A percentile compares a stretch with the other conserved stretches of the same genome.
These are phyloP conservation scores for Chimonanthus praecox DNA, from an alignment of 164 flowering plant species.

Conservation along the genomic window DNA sequence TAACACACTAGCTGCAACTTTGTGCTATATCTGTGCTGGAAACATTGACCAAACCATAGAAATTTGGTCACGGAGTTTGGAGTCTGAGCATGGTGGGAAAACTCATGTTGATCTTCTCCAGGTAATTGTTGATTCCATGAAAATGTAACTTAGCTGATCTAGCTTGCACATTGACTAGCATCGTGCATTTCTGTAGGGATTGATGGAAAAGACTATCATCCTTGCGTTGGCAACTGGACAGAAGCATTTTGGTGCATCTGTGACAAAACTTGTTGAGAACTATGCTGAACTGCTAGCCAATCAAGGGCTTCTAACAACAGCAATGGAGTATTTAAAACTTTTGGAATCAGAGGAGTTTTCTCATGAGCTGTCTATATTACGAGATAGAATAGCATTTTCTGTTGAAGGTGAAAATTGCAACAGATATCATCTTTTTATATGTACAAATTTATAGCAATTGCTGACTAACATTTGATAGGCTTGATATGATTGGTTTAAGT, in stretches of 20 bases:
- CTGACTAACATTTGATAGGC: background rate
- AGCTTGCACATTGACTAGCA: background rate
- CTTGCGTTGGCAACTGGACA: conserved; percentile 89
- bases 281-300: conserved; percentile 95
- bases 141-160: background rate
- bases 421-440: background rate
- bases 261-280: conserved; percentile 87
- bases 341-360: conserved; percentile 77
- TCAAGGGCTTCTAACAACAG: conserved; percentile 85
- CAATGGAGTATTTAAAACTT: conserved; percentile 86
- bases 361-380: conserved; percentile 74
- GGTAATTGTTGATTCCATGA: conserved; percentile 29
- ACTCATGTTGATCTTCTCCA: conserved; percentile 86
- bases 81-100: conserved; percentile 52
- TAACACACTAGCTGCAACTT: conserved; percentile 77
- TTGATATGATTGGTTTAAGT: background rate
- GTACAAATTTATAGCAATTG: background rate
- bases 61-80: conserved; percentile 77
- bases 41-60: conserved; percentile 90
- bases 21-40: conserved; percentile 94
- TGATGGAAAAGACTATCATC: conserved; percentile 96
- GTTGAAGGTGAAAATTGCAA: conserved; percentile 47
- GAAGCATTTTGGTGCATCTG: conserved; percentile 69
- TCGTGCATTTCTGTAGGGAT: conserved; percentile 44
- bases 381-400: conserved; percentile 70